Base-by-base conservation (phyloP, 768 basidiomycete genomes). In the Steccherinum ochraceum region DNA sequence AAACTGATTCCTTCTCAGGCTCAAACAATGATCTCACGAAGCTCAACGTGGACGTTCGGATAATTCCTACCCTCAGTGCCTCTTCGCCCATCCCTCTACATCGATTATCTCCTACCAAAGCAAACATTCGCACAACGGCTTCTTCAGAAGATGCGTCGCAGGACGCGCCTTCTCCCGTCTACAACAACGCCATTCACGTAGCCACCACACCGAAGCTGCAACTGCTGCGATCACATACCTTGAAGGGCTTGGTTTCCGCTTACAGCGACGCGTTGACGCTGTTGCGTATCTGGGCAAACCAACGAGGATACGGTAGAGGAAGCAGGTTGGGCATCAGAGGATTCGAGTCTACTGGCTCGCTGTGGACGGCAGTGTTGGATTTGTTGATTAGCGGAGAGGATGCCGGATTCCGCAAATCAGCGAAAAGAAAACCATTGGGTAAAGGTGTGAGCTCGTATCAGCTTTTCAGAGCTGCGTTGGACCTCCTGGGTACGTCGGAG, bases 401-500 rank as follows among this genome's bases (percentile, higher is more conserved):
- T 48, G 35, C 35, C n/a, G 35, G 11, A 39, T 11, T 11, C 35
- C 11, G 35, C 11, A 57, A 65, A 30, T 46, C 61, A 25, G 48
- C 64, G 46, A 52, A 58, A 35, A 72, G 81, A 49, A 81, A 74
- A 60, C 76, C 83, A 0, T 61, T 94, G 2, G 94, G 91, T 4
- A 80, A 77, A 50, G 89, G 92, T 1, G 63, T 97, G 57, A 93
- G 90, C 54, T 89, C 89, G 19, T 96, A 95, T 68, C 93, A 94
- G 62, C 72, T 95, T 24, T 86, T 97, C 65, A 80, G 86, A 57
- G 91, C 88, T 26, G 84, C 81, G 1, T 68, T 95, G 57, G 89
- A 93, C 63, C 85, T 93, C 60, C 64, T 97, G 20, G 79, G 93
- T 93, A 61, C 56, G 84, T 62, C 2, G 23, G n/a, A n/a, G n/a